Base-by-base conservation (phyloP, 1,139 yeast genomes). In the Pichia sp. region DNA sequence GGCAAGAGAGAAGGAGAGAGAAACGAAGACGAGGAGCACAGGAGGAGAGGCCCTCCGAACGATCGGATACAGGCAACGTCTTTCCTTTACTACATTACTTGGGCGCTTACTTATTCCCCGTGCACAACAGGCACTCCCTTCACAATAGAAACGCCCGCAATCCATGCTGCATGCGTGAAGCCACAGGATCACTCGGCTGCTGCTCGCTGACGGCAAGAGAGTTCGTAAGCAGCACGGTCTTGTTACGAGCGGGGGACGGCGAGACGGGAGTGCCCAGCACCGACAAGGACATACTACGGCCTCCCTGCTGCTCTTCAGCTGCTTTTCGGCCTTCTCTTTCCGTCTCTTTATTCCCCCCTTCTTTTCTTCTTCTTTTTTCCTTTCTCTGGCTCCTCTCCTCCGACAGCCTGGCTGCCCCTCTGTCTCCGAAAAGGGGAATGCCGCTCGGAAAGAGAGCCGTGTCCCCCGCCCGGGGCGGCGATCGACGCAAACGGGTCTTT, bases 171-270 rank as follows among this genome's bases (percentile, higher is more conserved):
- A 13, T 15, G 7, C 30, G 31, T n/a, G 44, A 36, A 40, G 50
- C 50, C 50, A 47, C 50, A 47, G 29, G 50, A 47, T n/a, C 50
- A 40, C 31, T 16, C 45, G 50, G 50, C 50, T 13, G 44, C n/a
- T 7, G 6, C 5, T 23, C 16, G 15, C 30, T 23, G 31, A 47
- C 32, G 31, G 32, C 5, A 16, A 8, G 5, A 19, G 30, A 10
- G 36, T 45, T 41, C 23, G 23, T 19, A 19, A 19, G 15, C 15
- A 36, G 40, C 10, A 15, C 40, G 6, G 15, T 13, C 10, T 5
- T 7, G 4, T 8, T 8, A 4, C 10, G 26, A 7, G 13, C 11
- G 19, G 45, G 26, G 45, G 45, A 2, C 2, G 4, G 4, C 2
- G 11, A 4, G 34, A 19, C 23, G 23, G 23, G 3, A 19, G 23